phyloP scores from a whole-genome alignment of 805 yeast genomes.

The Candida wancherniae region DNA sequence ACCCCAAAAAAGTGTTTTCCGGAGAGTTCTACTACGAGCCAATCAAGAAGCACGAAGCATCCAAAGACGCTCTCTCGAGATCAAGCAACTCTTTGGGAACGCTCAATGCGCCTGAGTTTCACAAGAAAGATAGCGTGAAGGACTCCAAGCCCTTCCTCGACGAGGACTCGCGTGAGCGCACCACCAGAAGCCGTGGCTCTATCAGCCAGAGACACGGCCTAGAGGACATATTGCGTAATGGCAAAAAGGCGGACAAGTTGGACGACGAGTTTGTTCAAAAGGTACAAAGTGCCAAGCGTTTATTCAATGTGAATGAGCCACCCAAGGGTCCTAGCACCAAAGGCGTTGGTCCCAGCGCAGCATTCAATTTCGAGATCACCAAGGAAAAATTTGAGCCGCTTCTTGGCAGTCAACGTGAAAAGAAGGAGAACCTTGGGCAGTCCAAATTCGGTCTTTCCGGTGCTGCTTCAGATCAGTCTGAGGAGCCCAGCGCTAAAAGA shows the following conservation, averaged over 20 bases:
- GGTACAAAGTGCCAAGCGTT: slow-evolving; percentile 22
- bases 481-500: no score
- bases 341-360: slow-evolving; percentile 29
- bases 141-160: slow-evolving; percentile 4
- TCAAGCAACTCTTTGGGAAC: no score
- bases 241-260: slow-evolving; percentile 15
- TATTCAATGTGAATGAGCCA: slow-evolving; percentile 29
- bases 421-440: no score
- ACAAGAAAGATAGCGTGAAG: not conserved
- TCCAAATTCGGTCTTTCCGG: no score
- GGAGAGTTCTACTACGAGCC: slow-evolving; percentile 37
- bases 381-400: slow-evolving; percentile 24
- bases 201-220: slow-evolving; percentile 10
- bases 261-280: slow-evolving; percentile 26
- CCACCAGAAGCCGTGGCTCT: slow-evolving; percentile 4
- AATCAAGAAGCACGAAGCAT: slow-evolving; percentile 12
- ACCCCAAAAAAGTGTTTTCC: slow-evolving; percentile 24
- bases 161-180: slow-evolving; percentile 3
- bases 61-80: no score
- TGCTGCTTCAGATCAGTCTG: no score
- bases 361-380: slow-evolving; percentile 33
- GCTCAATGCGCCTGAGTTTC: slow-evolving; percentile 29
- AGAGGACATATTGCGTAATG: slow-evolving; percentile 11
- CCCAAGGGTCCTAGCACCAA: slow-evolving; percentile 1
- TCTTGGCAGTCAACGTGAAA: no score